Conservation (phyloP, 1,284 basidiomycete species). For the Waitea zeae region DNA sequence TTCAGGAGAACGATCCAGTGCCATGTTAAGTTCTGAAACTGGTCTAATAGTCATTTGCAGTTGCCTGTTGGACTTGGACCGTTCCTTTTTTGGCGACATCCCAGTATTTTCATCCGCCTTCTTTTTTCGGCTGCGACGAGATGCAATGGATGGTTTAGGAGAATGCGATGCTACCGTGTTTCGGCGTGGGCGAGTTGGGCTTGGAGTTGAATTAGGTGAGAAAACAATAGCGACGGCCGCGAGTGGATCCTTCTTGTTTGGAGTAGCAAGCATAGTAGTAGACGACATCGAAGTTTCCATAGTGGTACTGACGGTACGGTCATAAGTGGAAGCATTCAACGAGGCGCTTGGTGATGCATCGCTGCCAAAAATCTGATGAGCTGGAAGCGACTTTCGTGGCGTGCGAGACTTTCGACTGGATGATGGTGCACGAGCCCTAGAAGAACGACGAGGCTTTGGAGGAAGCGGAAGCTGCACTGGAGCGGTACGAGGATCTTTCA, state of each 20-base stretch:
- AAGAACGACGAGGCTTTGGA: constrained; percentile 25
- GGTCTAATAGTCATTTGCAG: no score
- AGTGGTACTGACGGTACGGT: constrained; percentile 15
- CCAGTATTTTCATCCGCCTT: no score
- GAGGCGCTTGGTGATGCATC: constrained; percentile 11
- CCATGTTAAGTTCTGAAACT: no score
- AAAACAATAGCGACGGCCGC: constrained; percentile 9
- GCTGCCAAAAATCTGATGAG: constrained; percentile 47
- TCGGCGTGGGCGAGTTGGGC: constrained; percentile 36
- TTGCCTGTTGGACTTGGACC: no score
- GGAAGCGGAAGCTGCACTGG: constrained; percentile 35
- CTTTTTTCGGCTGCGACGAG: no score
- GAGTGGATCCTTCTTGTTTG: constrained; percentile 5
- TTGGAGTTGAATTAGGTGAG: constrained; percentile 13
- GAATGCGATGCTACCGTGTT: constrained; percentile 49
- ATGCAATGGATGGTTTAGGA: no score
- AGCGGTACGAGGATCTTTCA: constrained; percentile 36
- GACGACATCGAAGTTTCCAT: constrained; percentile 6
- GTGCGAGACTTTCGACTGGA: constrained; percentile 19
- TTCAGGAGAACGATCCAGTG: constrained; percentile 5
- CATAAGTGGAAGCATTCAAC: constrained; percentile 12
- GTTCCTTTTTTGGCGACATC: no score
- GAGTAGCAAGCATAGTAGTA: constrained; percentile 4
- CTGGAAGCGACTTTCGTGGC: constrained; percentile 44
- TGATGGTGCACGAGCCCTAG: constrained; percentile 7